Conservation (phyloP, 2,329 filamentous ascomycete genomes). For the Fusarium penzigii region DNA sequence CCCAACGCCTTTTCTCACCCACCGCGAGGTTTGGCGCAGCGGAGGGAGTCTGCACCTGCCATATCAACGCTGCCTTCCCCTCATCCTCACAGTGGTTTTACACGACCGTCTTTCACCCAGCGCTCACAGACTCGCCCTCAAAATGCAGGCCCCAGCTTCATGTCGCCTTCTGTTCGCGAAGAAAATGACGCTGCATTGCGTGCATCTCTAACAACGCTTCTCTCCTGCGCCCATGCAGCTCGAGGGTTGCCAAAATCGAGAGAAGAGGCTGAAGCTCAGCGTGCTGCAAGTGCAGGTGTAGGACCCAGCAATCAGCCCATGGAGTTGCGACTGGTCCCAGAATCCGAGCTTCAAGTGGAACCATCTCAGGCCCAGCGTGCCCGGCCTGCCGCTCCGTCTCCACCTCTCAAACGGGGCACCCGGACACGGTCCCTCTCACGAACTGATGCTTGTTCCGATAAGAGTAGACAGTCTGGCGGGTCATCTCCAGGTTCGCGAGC, state of each 20-base stretch:
- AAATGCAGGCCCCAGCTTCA: slow-evolving; percentile 58
- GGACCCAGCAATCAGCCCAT: slow-evolving; percentile 55
- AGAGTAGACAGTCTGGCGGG: slow-evolving; percentile 51
- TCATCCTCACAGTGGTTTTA: slow-evolving; percentile 52
- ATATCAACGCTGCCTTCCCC: slow-evolving; percentile 47
- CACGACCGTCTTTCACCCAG: slow-evolving; percentile 50
- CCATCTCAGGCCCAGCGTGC: slow-evolving; percentile 24
- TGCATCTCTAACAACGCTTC: slow-evolving; percentile 88
- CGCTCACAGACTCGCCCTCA: slow-evolving; percentile 49
- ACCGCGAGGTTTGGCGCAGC: slow-evolving; percentile 52
- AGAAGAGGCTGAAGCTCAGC: slow-evolving; percentile 43
- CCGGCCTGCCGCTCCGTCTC: slow-evolving; percentile 21
- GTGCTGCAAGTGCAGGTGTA: slow-evolving; percentile 38
- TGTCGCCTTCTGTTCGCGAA: slow-evolving; percentile 74
- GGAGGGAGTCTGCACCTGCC: slow-evolving; percentile 49
- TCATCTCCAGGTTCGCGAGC: slow-evolving; percentile 45
- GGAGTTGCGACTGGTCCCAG: slow-evolving; percentile 59
- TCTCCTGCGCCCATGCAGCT: slow-evolving; percentile 93
- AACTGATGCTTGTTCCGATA: slow-evolving; percentile 37
- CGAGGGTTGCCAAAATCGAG: slow-evolving; percentile 72
- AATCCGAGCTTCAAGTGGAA: slow-evolving; percentile 57
- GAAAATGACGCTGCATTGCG: slow-evolving; percentile 93
- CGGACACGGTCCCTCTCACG: slow-evolving; percentile 32
- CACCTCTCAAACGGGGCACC: slow-evolving; percentile 31
- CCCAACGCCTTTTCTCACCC: slow-evolving; percentile 92